These are phyloP conservation scores for Laguncularia racemosa DNA, from an alignment of 345 rosid genomes.

Conservation along the genomic window DNA sequence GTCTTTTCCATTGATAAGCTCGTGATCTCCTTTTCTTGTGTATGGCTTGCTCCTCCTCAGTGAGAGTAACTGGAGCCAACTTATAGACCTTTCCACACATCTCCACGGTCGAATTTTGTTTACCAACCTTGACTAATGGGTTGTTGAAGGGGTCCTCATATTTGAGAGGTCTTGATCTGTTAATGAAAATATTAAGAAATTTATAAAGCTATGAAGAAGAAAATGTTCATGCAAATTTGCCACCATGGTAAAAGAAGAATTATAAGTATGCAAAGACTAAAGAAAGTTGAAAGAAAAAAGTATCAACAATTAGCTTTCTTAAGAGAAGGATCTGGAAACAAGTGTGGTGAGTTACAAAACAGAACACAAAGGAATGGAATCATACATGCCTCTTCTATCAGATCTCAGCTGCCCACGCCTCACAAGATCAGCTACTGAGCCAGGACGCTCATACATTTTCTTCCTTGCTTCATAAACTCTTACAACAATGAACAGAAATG, in stretches of 20 bases:
- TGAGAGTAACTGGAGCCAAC: slow-evolving; percentile 80
- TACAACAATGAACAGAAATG: slow-evolving; percentile 39
- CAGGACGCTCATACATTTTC: slow-evolving; percentile 39
- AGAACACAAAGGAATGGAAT: slow-evolving; percentile 19
- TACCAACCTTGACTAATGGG: slow-evolving; percentile 72
- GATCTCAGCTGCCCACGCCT: slow-evolving; percentile 96
- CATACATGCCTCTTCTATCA: slow-evolving; percentile 99
- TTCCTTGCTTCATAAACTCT: slow-evolving; percentile 38
- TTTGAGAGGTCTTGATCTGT: slow-evolving; percentile 68
- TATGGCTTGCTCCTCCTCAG: slow-evolving; percentile 57
- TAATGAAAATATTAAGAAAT: slow-evolving; percentile 7
- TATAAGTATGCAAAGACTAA: background rate
- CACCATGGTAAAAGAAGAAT: background rate
- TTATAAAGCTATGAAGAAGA: background rate
- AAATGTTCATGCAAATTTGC: background rate
- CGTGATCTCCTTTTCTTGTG: slow-evolving; percentile 94
- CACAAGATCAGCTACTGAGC: slow-evolving; percentile 91
- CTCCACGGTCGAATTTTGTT: slow-evolving; percentile 74
- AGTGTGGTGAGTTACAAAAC: background rate
- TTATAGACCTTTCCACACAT: slow-evolving; percentile 90
- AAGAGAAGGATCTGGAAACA: background rate
- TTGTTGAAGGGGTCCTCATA: slow-evolving; percentile 94
- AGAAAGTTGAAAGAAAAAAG: background rate
- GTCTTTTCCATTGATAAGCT: slow-evolving; percentile 97
- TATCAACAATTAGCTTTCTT: background rate